Base-by-base conservation (phyloP, 331 rosid genomes). In the Pyrus hybrid region DNA sequence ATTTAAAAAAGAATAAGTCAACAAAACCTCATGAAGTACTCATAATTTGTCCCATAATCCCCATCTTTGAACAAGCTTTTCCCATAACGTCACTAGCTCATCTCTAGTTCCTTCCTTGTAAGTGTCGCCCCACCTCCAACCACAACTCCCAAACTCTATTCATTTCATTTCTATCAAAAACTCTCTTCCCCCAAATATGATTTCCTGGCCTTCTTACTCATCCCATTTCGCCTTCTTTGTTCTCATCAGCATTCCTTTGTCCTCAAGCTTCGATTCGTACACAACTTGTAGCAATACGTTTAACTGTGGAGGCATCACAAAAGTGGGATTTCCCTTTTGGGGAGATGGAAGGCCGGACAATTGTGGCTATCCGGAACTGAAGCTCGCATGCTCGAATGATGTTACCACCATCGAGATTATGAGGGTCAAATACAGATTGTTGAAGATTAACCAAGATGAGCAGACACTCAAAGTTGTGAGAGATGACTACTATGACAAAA, bases 271-370 rank as follows among this genome's bases (percentile, higher is more conserved):
- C 6, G 73, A 72, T 70, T 5, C 20, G 17, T 78, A 75, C 71
- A 12, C 28, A 12, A 33, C 13, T 14, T 91, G 93, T 28, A 23
- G 63, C 9, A 74, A 17, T 29, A 30, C 8, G 8, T 79, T 81
- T 22, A 67, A 5, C 29, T 89, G 97, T 28, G 97, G 97, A 57
- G 14, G 1, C 0, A 77, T 83, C 68, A 43, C 5, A 1, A 8
- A 53, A 2, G 43, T 86, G 0, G 86, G 82, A 30, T 91, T 84
- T 79, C 97, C 97, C 17, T 91, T 91, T 47, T 85, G 88, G 92
- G 91, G 97, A 63, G 49, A 10, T 1, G 35, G 16, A 3, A 83
- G 91, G 16, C 84, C 85, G 1, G 45, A 21, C 0, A 60, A 0
- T 33, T 92, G 97, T 66, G 97, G 97, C 49, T 49, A 83, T 76